Percentiles rank a stretch among this genome's conserved stretches.
Evolutionary conservation across 176 grass and related monocot genomes (phyloP).

Genomic region (Themeda triandra): DNA sequence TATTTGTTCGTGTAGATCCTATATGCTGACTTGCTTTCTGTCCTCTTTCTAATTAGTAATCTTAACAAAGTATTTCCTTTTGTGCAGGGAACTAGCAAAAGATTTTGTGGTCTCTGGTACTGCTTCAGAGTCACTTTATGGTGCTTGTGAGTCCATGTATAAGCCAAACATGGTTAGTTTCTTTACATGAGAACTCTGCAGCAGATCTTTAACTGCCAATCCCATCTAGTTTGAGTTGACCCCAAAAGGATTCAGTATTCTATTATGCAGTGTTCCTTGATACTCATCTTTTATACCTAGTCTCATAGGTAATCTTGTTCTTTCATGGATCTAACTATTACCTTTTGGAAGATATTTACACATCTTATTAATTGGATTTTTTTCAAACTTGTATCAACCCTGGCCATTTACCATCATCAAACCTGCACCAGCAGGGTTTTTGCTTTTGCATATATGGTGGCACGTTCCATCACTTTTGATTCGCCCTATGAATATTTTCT

Average conservation of each 20-base stretch:
- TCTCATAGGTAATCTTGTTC: not conserved
- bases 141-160: slow-evolving; percentile 96
- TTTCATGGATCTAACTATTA: not conserved
- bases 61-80: slow-evolving; percentile 23
- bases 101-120: slow-evolving; percentile 96
- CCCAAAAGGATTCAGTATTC: no score
- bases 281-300: not conserved
- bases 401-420: not conserved
- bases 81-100: slow-evolving; percentile 83
- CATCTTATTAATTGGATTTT: not conserved
- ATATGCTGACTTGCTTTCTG: not conserved
- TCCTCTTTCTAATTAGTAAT: not conserved
- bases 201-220: not conserved
- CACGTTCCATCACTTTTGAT: not conserved
- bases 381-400: not conserved
- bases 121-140: slow-evolving; percentile 88
- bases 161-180: slow-evolving; percentile 89
- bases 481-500: not conserved
- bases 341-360: not conserved
- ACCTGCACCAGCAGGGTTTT: not conserved
- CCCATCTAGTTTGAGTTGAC: not conserved
- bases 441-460: not conserved
- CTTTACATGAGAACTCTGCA: not conserved
- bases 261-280: no score
- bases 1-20: not conserved